These are phyloP conservation scores for Aegle marmelos DNA, from an alignment of 345 rosid species.

Conservation along the genomic window DNA sequence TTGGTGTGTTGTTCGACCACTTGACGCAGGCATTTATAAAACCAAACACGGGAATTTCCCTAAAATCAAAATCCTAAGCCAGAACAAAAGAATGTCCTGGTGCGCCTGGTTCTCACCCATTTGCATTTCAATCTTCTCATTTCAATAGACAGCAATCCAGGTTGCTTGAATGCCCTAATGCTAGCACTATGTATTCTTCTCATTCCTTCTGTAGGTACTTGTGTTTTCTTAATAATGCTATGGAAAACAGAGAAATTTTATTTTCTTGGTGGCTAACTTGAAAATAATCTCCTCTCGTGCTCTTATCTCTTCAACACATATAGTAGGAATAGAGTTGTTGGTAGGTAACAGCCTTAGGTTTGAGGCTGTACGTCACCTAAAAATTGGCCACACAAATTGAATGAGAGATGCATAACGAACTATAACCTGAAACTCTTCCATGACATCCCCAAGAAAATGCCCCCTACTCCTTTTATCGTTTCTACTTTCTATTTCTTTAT, in stretches of 20 bases:
- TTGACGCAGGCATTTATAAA: background rate
- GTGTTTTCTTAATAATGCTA: no score
- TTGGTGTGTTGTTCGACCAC: background rate
- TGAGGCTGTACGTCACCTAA: conserved; percentile 6
- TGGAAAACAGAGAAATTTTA: background rate
- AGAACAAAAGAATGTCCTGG: background rate
- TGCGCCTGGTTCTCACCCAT: background rate
- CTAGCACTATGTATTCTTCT: background rate
- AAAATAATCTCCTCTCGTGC: background rate
- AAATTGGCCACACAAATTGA: conserved; percentile 1
- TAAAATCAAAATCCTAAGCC: background rate
- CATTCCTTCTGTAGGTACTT: background rate
- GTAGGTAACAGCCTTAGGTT: background rate
- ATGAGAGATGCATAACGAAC: conserved; percentile 7
- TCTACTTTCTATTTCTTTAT: background rate
- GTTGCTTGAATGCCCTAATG: background rate
- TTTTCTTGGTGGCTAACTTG: background rate
- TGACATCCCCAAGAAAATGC: background rate
- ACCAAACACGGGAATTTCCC: background rate
- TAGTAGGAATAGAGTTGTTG: conserved; percentile 12
- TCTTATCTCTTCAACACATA: background rate
- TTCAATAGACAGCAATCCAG: background rate
- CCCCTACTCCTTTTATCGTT: background rate
- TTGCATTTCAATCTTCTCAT: background rate
- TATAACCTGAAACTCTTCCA: background rate